Evolutionary conservation across 805 yeast genomes (phyloP).

Genomic region (Yarrowia yakushimensis): DNA sequence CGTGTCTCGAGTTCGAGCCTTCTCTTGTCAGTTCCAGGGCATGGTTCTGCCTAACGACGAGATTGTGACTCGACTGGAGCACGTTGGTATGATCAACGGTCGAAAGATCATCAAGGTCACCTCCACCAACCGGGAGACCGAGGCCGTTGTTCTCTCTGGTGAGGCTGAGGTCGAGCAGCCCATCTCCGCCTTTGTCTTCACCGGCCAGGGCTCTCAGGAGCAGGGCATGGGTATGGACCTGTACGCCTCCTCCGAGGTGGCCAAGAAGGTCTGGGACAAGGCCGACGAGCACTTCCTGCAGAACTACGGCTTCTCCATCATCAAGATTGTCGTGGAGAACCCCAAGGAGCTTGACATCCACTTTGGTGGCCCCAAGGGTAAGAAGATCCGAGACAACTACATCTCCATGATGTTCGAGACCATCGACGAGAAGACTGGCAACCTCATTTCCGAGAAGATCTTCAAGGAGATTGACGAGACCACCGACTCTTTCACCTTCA

Average conservation of each 20-base stretch:
- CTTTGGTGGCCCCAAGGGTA: slow-evolving; percentile 97
- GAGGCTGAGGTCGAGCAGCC: slow-evolving; percentile 99
- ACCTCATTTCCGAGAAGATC: slow-evolving; percentile 84
- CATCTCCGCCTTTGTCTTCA: slow-evolving; percentile 90
- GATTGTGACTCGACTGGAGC: slow-evolving; percentile 83
- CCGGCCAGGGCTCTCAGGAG: slow-evolving; percentile 99
- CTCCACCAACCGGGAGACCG: slow-evolving; percentile 78
- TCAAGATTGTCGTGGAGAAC: slow-evolving; percentile 91
- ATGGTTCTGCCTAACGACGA: slow-evolving; percentile 97
- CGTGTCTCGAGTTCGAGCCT: slow-evolving; percentile 93
- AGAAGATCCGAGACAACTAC: slow-evolving; percentile 89
- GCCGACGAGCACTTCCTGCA: slow-evolving; percentile 91
- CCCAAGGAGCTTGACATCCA: slow-evolving; percentile 94
- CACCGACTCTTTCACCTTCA: slow-evolving; percentile 83
- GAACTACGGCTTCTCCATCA: slow-evolving; percentile 95
- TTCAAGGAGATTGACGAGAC: slow-evolving; percentile 84
- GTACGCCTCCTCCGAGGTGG: slow-evolving; percentile 85
- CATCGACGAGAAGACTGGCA: slow-evolving; percentile 69
- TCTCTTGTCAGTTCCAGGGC: slow-evolving; percentile 84
- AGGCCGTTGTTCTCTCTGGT: slow-evolving; percentile 74
- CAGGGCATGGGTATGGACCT: slow-evolving; percentile 99
- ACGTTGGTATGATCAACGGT: slow-evolving; percentile 98
- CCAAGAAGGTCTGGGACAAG: slow-evolving; percentile 94
- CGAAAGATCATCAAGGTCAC: slow-evolving; percentile 94
- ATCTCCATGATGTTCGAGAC: slow-evolving; percentile 97